Base-by-base conservation (phyloP, 257 asterid genomes). In the Leonotis leonurus region DNA sequence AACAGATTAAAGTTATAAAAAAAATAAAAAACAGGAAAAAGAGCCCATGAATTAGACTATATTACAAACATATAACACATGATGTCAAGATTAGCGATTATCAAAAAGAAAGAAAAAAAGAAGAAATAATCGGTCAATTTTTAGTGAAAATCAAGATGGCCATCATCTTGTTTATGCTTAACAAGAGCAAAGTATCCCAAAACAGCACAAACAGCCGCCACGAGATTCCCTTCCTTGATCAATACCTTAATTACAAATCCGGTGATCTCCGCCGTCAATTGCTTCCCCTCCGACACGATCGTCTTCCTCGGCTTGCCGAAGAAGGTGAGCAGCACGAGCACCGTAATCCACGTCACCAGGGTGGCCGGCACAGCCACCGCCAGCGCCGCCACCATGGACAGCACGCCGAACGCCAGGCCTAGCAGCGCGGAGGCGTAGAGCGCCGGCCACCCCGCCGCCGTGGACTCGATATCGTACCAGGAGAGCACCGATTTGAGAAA, bases 341-440 rank as follows among this genome's bases (percentile, higher is more conserved):
- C 83, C 2, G 96, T 75, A 1, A 87, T 87, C 96, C 97, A 90
- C 9, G 95, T 90, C 46, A 90, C 88, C 70, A 90, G 54, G 0
- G 95, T 90, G 27, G 97, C 97, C 35, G 97, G 97, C 3, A 87
- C 89, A 1, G 81, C 97, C 36, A 90, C 97, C 41, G 91, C 90
- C 62, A 87, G 57, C 51, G 96, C 96, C 29, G 96, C 88, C 66
- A 83, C 96, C 85, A 84, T 79, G 0, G 97, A 90, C 0, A 90
- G 81, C 9, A 87, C 32, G 27, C 97, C 97, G 68, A 90, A 90
- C 11, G 90, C 84, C 18, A 71, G 29, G 1, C 97, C 97, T 30
- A 90, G 60, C 0, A 80, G 69, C 27, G 73, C 75, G 1, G 97
- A 83, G 6, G 94, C 95, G 73, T 85, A 90, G 7, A 90, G 26